Evolutionary conservation across 2,329 filamentous ascomycete genomes (phyloP).

Genomic region (Davidsoniella eucalypti): DNA sequence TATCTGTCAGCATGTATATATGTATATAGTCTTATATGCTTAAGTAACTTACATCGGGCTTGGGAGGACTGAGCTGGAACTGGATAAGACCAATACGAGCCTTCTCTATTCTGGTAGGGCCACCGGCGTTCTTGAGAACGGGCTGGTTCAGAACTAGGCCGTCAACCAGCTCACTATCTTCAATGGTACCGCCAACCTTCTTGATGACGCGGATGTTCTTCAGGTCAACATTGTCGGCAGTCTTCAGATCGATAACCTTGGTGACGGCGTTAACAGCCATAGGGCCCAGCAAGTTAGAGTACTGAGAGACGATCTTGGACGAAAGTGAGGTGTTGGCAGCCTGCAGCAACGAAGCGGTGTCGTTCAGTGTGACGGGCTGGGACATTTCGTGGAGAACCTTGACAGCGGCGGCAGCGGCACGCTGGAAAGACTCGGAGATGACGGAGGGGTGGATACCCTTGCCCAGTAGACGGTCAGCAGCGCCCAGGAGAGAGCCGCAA

Average conservation of each 20-base stretch:
- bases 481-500: constrained; percentile 83
- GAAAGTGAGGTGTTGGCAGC: constrained; percentile 93
- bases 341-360: constrained; percentile 81
- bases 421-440: constrained; percentile 94
- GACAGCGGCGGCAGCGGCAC: constrained; percentile 78
- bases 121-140: constrained; percentile 84
- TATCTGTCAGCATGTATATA: background rate
- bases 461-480: constrained; percentile 73
- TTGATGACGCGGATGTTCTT: constrained; percentile 95
- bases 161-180: constrained; percentile 94
- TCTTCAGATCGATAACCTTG: constrained; percentile 90
- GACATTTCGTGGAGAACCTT: constrained; percentile 89
- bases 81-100: constrained; percentile 92
- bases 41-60: constrained; percentile 60
- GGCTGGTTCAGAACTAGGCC: constrained; percentile 83
- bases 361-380: constrained; percentile 73
- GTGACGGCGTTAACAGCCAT: constrained; percentile 97
- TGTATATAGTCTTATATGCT: background rate
- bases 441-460: constrained; percentile 97
- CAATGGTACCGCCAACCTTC: constrained; percentile 94
- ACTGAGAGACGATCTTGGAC: constrained; percentile 96
- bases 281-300: constrained; percentile 84
- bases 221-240: constrained; percentile 88
- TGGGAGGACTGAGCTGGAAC: constrained; percentile 95
- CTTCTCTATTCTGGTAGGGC: constrained; percentile 89